Evolutionary conservation across 1,139 yeast species (phyloP), one percentile per base, ranked within the genome.

Genomic region (Suhomyces coccinellae): DNA sequence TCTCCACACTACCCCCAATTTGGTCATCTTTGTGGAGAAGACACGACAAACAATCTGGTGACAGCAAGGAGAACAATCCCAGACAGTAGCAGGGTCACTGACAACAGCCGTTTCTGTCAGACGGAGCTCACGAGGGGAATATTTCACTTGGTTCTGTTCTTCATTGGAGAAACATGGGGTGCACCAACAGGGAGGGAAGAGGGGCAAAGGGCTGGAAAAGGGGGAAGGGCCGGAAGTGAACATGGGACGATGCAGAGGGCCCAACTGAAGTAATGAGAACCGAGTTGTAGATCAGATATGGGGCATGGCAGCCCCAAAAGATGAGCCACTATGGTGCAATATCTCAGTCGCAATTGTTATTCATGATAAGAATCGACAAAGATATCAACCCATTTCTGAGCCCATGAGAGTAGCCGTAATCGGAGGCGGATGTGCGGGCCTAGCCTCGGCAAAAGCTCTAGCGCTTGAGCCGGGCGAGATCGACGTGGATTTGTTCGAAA

Each of bases 351-450:
- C n/a, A n/a, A 20, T 32, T 12, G 4, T 16, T 1, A n/a, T n/a
- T 9, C 8, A n/a, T 11, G 35, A 32, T 14, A 32, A n/a, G 22
- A 33, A 16, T 33, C 11, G 36, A 22, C 14, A 20, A n/a, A 33
- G 24, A 20, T 12, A 20, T 33, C 16, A 3, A 6, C 6, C 36
- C 26, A 20, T 20, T 22, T 33, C 36, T 16, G 20, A 32, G 24
- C 36, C 27, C 13, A 36, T 41, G 30, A 52, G 56, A 31, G 48
- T 73, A 31, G 80, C 79, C 3, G 62, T 78, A 9, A 66, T 77
- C 24, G 83, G 83, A 8, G 82, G 78, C 4, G 83, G 82, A 0
- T 79, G 80, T 1, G 61, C 71, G 3, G 83, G 82, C 0, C 54
- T 76, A 17, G 79, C 79, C 0, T 67, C 66, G n/a, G 79, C 79